Conservation (phyloP, 139 green algal species). For the Chlamydomonas sphaeroides region DNA sequence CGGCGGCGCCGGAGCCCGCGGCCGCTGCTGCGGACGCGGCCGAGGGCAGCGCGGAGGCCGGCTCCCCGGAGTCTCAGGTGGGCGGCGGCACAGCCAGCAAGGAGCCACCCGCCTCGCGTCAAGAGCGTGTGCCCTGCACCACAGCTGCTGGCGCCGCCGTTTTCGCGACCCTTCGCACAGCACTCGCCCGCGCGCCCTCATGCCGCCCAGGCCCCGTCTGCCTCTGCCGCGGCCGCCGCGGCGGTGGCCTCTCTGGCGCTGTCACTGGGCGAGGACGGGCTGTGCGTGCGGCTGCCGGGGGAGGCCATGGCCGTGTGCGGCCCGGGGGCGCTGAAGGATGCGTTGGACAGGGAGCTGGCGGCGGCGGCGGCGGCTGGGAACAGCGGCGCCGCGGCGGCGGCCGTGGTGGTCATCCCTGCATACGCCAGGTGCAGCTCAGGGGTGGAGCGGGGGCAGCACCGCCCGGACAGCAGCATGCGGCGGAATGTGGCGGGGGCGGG, state of each 20-base stretch:
- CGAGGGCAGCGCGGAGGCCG: not conserved
- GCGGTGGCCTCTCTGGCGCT: not conserved
- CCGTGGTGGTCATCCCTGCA: slow-evolving; percentile 9
- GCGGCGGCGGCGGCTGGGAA: slow-evolving; percentile 25
- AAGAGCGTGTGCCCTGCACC: no score
- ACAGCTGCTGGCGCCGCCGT: no score
- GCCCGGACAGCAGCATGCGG: no score
- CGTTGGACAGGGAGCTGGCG: not conserved
- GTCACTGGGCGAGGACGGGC: not conserved
- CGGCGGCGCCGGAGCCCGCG: not conserved
- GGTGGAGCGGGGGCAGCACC: no score
- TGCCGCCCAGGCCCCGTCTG: no score
- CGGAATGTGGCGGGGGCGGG: no score
- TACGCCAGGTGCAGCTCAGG: slow-evolving; percentile 4
- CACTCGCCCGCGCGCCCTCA: no score
- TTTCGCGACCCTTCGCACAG: no score
- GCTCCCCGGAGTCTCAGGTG: no score
- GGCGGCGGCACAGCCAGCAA: no score
- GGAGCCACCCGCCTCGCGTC: no score
- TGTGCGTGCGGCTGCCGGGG: slow-evolving; percentile 8
- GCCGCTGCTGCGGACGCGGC: not conserved
- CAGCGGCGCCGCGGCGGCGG: no score
- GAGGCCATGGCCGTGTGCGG: not conserved
- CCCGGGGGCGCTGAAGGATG: not conserved
- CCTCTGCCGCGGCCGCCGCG: not conserved